Base-by-base conservation (phyloP, 495 filamentous ascomycete genomes). In the Gamarada debralockiae region DNA sequence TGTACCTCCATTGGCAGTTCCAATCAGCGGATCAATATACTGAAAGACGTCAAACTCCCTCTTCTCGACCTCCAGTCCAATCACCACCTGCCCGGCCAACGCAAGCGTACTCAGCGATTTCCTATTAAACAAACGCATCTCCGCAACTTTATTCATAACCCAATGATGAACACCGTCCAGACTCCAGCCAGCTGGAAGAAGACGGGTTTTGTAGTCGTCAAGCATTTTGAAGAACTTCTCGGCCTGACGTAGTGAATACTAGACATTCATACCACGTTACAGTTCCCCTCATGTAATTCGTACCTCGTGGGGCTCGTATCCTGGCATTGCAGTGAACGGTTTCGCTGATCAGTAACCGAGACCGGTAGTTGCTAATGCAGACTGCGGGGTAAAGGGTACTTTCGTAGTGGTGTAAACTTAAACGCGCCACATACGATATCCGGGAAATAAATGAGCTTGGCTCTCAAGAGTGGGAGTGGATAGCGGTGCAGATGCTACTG, bases 21-120 rank as follows among this genome's bases (percentile, higher is more conserved):
- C 79, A 55, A 84, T 84, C 6, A 84, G 63, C 10, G 79, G 79
- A 59, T 84, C 70, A 18, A 84, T 64, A 65, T 71, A 73, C 3
- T 57, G 22, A 21, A 63, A 63, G 2, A 57, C 54, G 53, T 57
- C 48, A 29, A 51, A 57, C 8, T 25, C 44, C 15, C n/a, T 14
- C 27, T 31, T 31, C n/a, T 29, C 40, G 4, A 22, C 13, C 5
- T 6, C 40, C 21, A 43, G 17, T 12, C 21, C 21, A 2, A 22
- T 23, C 15, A 21, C 21, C 6, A 7, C 21, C 40, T 43, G 40
- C 3, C 15, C 20, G 4, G 40, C 40, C 15, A 43, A 22, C 4
- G 40, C 40, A 22, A 43, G 21, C 13, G 18, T 21, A 8, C 17
- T 23, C 40, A 23, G 17, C 4, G 40, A 43, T 14, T 43, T 21